Evolutionary conservation across 2,329 filamentous ascomycete species (phyloP), one percentile per base, ranked within the genome.

Genomic region (Zymoseptoria tritici): DNA sequence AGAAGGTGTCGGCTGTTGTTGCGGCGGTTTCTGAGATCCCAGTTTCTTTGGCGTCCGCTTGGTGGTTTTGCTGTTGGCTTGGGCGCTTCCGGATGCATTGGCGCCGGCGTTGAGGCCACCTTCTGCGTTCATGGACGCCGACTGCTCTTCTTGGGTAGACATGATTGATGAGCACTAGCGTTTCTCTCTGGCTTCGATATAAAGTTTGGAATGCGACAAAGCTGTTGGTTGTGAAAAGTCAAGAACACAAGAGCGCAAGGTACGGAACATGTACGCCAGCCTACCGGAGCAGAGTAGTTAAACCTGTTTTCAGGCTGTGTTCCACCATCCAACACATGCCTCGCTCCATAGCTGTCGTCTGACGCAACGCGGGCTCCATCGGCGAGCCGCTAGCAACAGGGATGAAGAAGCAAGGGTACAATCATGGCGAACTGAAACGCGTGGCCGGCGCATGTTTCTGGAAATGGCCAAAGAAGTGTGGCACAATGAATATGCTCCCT

Each of bases 1-100:
- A 31, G 73, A 73, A 66, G 78, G 78, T 62, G 77, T 80, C 60
- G 78, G 75, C 67, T 78, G 77, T 73, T 79, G 76, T 67, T 77
- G 73, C 62, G 76, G 73, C 67, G 76, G 73, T 63, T 72, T 69
- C 72, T 79, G 79, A 63, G 70, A 70, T 68, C 77, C 76, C 65
- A 80, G 71, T 74, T 80, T 80, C 72, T 79, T 78, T 46, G 78
- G 78, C 60, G 77, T 75, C 68, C 76, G 77, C 71, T 78, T 80
- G 67, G 62, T 65, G 54, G 57, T 60, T 69, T 74, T 74, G 75
- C 76, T 74, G 73, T 64, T 67, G 62, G 67, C 62, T 67, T 64
- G 66, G 56, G 68, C 66, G 51, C 60, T 64, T 24, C 68, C 70
- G 53, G 66, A 66, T n/a, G 69, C 70, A 52, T 67, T 68, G 54